These are phyloP conservation scores for Phytomonas serpens DNA, from an alignment of 208 protist species.

Conservation along the genomic window DNA sequence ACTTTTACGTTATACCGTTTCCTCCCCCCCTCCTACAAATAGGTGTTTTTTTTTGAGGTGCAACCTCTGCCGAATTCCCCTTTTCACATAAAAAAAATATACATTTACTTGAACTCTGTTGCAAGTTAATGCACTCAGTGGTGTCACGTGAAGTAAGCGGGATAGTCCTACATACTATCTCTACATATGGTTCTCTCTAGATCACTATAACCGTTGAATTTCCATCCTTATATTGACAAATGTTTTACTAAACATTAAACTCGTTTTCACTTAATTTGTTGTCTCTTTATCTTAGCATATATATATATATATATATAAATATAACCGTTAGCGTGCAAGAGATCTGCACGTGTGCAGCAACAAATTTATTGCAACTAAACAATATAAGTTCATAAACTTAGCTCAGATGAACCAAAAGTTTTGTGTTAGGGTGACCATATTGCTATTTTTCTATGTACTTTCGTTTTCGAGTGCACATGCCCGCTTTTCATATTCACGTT, in stretches of 20 bases:
- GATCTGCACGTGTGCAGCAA: background rate
- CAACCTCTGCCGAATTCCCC: background rate
- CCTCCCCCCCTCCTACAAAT: background rate
- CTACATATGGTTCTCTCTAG: background rate
- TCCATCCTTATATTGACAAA: background rate
- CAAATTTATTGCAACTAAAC: background rate
- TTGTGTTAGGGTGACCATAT: background rate
- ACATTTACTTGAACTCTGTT: background rate
- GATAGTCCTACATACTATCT: background rate
- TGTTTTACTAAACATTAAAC: background rate
- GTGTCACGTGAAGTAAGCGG: background rate
- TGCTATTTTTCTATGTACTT: background rate
- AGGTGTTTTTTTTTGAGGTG: background rate
- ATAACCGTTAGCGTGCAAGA: background rate
- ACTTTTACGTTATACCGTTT: background rate
- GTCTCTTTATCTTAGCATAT: background rate
- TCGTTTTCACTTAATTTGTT: background rate
- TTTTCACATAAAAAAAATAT: background rate
- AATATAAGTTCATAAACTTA: background rate
- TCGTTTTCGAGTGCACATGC: background rate
- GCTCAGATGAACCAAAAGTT: background rate
- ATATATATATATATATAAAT: background rate
- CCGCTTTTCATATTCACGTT: background rate
- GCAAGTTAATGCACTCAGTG: background rate
- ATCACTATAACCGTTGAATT: background rate